A percentile compares a stretch with the other conserved stretches of the same genome.
Conservation (phyloP, 164 flowering plant genomes). For the Vitis rotundifolia region DNA sequence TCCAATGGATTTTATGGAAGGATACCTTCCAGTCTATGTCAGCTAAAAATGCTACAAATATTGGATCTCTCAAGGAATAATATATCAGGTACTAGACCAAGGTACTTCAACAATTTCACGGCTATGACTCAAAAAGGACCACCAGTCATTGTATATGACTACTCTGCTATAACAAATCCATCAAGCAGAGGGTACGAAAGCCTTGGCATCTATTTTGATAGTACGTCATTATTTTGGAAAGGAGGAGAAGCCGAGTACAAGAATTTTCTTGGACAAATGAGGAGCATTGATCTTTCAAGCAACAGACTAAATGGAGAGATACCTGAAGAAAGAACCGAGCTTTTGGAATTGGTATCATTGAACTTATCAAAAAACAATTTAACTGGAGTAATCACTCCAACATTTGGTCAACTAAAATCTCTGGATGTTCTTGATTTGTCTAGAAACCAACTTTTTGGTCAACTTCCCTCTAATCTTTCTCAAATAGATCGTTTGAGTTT, state of each 20-base stretch:
- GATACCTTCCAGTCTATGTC: constrained; percentile 9
- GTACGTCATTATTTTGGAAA: background rate
- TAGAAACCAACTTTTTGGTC: constrained; percentile 10
- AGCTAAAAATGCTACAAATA: background rate
- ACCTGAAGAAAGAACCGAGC: background rate
- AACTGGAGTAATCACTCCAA: constrained; percentile 10
- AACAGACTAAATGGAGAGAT: constrained; percentile 9
- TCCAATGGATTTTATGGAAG: constrained; percentile 12
- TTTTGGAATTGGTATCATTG: background rate
- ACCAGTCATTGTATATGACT: too few relatives aligned
- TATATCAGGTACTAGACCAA: constrained; percentile 8
- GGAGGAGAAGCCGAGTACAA: background rate
- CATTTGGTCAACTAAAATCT: constrained; percentile 1
- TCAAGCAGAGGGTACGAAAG: too few relatives aligned
- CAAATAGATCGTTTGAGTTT: constrained; percentile 3
- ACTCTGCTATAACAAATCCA: too few relatives aligned
- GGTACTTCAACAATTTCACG: constrained; percentile 1
- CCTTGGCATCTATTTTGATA: too few relatives aligned
- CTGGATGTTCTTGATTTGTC: constrained; percentile 26
- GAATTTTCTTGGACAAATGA: background rate
- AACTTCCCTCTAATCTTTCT: constrained; percentile 12
- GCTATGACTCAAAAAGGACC: background rate
- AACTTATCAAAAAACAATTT: constrained; percentile 17
- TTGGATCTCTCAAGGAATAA: constrained; percentile 13
- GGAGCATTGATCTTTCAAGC: constrained; percentile 6